Evolutionary conservation across 1,284 basidiomycete species (phyloP), one percentile per base, ranked within the genome.

Genomic region (Cryptococcus jaspeensis): DNA sequence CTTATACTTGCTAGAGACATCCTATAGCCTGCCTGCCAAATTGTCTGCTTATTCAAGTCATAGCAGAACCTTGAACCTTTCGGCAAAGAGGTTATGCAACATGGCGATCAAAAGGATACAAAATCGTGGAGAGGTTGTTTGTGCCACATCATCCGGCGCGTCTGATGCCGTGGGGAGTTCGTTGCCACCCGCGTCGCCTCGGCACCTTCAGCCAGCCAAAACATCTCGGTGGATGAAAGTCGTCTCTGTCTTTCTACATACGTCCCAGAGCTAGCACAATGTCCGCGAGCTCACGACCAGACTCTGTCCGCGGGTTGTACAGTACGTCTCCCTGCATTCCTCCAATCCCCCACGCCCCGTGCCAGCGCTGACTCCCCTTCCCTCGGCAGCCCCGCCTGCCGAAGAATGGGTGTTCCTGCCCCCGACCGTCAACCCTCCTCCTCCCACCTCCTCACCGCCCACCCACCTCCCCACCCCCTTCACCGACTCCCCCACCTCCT

Each of bases 361-460:
- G 9, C 28, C 28, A 9, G 28, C 4, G 28, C 28, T 32, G 9
- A 32, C 16, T 16, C 7, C 36, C 35, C 22, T 16, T 11, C n/a
- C 36, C 52, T 2, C 38, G 12, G 38, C 60, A 66, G 64, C 73
- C 12, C 77, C 77, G 2, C 77, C 77, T 5, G 70, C 74, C 4
- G 78, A 78, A 66, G 78, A 78, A 71, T 78, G 77, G 73, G 74
- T 79, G 48, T 79, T 79, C 62, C 63, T 79, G 3, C 77, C 77
- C 7, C 77, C 78, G 3, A 73, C 72, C 11, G 69, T 73, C 37
- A 55, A 62, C 39, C 73, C 68, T 22, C 74, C 72, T 3, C 45
- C 67, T 11, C 53, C 64, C 44, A 52, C 72, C 6, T 44, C 64
- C 1, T 44, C 69, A 0, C 53, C 69, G 2, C 72, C 69, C 3